Conservation (phyloP, 257 asterid species). For the Lithospermum erythrorhizon region DNA sequence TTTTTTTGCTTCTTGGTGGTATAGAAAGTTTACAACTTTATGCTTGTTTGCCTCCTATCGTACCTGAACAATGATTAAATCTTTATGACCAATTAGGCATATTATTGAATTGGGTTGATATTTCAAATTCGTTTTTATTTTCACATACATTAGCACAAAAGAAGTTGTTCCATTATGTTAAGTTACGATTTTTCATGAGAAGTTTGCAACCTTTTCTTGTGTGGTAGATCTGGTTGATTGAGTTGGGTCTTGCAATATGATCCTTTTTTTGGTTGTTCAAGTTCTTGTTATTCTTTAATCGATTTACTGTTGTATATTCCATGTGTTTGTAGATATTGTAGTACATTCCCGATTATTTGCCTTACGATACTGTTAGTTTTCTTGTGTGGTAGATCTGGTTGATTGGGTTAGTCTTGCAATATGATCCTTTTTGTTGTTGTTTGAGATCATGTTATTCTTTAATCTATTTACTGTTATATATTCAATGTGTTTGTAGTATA, state of each 20-base stretch:
- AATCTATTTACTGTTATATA: conserved; percentile 18
- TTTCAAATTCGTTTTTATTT: too few relatives aligned
- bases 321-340: conserved; percentile 13
- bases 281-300: conserved; percentile 9
- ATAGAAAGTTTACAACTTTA: neutral
- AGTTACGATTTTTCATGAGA: too few relatives aligned
- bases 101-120: neutral
- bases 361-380: conserved; percentile 15
- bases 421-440: neutral
- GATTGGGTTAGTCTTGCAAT: neutral
- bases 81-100: neutral
- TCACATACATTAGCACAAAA: too few relatives aligned
- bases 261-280: neutral
- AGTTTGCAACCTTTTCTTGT: neutral
- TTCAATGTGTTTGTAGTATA: conserved; percentile 12
- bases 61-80: neutral
- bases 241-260: neutral
- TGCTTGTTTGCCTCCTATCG: neutral
- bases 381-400: conserved; percentile 2
- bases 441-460: conserved; percentile 7
- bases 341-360: conserved; percentile 14
- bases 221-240: neutral
- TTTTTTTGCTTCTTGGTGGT: neutral
- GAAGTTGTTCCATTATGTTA: too few relatives aligned
- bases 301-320: conserved; percentile 18